A percentile compares a stretch with the other conserved stretches of the same genome.
These are phyloP conservation scores for Tricholoma saponaceum DNA, from an alignment of 768 basidiomycete genomes.

Conservation along the genomic window DNA sequence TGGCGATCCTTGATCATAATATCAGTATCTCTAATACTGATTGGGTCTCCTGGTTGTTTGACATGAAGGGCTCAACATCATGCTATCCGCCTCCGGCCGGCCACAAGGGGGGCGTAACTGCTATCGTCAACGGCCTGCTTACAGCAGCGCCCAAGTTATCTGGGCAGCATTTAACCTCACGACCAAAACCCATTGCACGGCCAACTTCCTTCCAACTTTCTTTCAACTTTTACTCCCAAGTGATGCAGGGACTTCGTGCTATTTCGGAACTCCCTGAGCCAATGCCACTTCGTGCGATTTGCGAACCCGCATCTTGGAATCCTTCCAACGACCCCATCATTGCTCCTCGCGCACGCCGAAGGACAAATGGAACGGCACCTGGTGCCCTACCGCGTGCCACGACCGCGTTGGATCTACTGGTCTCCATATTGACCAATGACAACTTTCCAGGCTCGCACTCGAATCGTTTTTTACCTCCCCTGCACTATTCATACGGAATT, in stretches of 20 bases:
- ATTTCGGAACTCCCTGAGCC: neutral
- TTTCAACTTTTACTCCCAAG: neutral
- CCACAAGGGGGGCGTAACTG: neutral
- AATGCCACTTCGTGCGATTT: neutral
- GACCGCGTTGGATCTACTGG: neutral
- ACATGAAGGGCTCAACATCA: constrained; percentile 4
- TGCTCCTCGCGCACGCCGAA: neutral
- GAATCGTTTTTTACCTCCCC: neutral
- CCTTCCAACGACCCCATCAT: constrained; percentile 7
- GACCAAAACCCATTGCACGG: neutral
- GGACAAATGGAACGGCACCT: neutral
- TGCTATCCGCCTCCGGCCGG: neutral
- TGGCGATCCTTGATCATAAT: constrained; percentile 13
- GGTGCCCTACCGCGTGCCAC: neutral
- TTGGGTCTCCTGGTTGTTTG: constrained; percentile 12
- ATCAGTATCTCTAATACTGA: constrained; percentile 10
- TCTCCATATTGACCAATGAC: neutral
- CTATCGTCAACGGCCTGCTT: constrained; percentile 3
- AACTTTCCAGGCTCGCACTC: neutral
- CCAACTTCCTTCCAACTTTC: neutral
- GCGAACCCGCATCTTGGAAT: constrained; percentile 10
- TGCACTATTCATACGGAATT: neutral
- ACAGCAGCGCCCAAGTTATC: neutral
- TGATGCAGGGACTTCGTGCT: neutral
- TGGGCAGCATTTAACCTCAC: neutral